phyloP scores from a whole-genome alignment of 108 stramenopile species.

The Pseudonitzschia multistriata region DNA sequence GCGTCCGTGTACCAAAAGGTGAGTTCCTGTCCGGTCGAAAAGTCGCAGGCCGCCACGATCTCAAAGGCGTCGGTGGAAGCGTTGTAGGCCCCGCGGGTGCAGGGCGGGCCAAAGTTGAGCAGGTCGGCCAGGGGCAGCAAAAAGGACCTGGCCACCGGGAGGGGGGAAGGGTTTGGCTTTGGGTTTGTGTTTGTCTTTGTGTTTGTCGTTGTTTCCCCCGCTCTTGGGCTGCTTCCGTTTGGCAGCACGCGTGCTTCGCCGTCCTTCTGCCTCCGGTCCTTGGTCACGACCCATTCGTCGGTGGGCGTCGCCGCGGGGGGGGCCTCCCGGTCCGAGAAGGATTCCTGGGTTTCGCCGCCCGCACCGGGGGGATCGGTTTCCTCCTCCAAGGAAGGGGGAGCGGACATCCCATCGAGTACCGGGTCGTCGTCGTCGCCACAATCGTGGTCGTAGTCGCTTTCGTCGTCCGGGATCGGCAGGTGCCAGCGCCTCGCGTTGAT shows the following conservation, averaged over 20 bases:
- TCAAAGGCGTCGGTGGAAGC: constrained; percentile 63
- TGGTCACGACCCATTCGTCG: constrained; percentile 54
- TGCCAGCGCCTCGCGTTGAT: constrained; percentile 86
- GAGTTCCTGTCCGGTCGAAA: constrained; percentile 76
- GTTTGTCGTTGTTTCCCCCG: neutral
- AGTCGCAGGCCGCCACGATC: constrained; percentile 69
- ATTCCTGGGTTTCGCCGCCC: neutral
- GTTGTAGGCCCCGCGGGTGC: constrained; percentile 77
- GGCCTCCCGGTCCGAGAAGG: constrained; percentile 8
- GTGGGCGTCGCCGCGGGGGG: constrained; percentile 50
- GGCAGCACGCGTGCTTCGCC: constrained; percentile 12
- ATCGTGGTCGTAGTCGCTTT: neutral
- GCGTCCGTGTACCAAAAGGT: constrained; percentile 84
- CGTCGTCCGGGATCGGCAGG: constrained; percentile 48
- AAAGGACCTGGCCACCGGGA: constrained; percentile 55
- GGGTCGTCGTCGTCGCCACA: neutral
- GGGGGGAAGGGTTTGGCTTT: too few relatives aligned
- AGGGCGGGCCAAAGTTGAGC: constrained; percentile 84
- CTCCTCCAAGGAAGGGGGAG: neutral
- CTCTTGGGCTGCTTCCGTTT: neutral
- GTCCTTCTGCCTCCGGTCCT: constrained; percentile 14
- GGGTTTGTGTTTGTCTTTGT: neutral
- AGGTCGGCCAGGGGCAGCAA: constrained; percentile 82
- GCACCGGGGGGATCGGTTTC: neutral
- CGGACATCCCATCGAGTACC: neutral